Conservation (phyloP, 371 early-diverging fungal species). For the Rhizopus delemar region DNA sequence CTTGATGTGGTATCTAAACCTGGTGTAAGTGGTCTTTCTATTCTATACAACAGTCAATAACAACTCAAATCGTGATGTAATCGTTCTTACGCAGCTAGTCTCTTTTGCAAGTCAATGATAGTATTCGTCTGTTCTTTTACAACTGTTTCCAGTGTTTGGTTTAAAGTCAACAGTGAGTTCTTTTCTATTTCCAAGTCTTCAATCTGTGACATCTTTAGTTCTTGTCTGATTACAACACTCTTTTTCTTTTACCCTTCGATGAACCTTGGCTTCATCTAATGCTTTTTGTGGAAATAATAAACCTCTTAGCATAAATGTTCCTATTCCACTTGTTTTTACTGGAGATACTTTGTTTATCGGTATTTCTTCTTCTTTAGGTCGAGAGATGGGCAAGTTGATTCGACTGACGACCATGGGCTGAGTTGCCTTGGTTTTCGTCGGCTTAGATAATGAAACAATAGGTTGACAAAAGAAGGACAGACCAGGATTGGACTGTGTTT, state of each 20-base stretch:
- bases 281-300: conserved; percentile 2
- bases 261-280: conserved; percentile 41
- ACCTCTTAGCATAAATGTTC: conserved; percentile 27
- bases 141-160: conserved; percentile 47
- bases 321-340: conserved; percentile 19
- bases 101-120: conserved; percentile 44
- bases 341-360: not conserved
- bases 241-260: conserved; percentile 38
- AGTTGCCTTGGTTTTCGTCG: conserved; percentile 4
- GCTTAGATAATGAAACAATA: conserved; percentile 1
- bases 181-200: conserved; percentile 59
- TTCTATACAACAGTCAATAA: conserved; percentile 17
- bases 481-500: conserved; percentile 23
- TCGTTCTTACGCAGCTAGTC: conserved; percentile 31
- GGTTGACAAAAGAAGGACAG: conserved; percentile 33
- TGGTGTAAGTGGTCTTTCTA: conserved; percentile 41
- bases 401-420: conserved; percentile 30
- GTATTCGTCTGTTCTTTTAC: conserved; percentile 41
- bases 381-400: conserved; percentile 13
- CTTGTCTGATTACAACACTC: not conserved
- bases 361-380: not conserved
- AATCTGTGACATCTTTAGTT: conserved; percentile 30
- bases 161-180: conserved; percentile 43
- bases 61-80: not conserved
- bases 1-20: conserved; percentile 34